phyloP scores from a whole-genome alignment of 257 asterid species.

The Solanum medicagineum region DNA sequence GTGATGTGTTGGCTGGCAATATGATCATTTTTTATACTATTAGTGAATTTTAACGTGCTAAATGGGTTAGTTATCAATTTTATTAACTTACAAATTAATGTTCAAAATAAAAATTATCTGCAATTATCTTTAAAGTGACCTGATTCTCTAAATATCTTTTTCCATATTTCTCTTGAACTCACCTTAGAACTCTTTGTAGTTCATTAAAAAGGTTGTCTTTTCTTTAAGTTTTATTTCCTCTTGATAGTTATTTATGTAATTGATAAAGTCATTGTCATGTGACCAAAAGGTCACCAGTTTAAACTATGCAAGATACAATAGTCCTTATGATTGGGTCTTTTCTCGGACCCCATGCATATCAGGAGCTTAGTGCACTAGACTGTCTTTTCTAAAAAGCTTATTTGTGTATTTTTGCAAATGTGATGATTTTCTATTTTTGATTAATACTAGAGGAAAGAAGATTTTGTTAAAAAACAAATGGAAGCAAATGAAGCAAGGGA shows the following conservation, averaged over 20 bases:
- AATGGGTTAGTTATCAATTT: background rate
- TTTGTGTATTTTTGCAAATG: background rate
- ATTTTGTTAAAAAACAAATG: too few relatives aligned
- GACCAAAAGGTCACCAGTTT: rapidly evolving
- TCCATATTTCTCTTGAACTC: background rate
- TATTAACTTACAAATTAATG: too few relatives aligned
- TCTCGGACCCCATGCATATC: rapidly evolving
- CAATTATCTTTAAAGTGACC: background rate
- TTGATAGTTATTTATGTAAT: background rate
- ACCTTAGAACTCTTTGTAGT: background rate
- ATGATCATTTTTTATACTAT: background rate
- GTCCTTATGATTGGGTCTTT: background rate
- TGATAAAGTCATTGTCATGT: background rate
- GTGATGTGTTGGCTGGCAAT: background rate
- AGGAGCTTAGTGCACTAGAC: background rate
- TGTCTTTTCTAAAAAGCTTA: background rate
- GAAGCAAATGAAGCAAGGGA: background rate
- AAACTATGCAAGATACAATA: background rate
- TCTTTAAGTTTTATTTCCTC: background rate
- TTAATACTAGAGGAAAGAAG: background rate
- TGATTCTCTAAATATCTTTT: background rate
- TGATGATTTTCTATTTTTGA: background rate
- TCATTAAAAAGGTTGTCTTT: background rate
- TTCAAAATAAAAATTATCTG: background rate
- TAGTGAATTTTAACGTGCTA: background rate